Evolutionary conservation across 1,284 basidiomycete species (phyloP), one percentile per base, ranked within the genome.

Genomic region (Tilletiopsis washingtonensis): DNA sequence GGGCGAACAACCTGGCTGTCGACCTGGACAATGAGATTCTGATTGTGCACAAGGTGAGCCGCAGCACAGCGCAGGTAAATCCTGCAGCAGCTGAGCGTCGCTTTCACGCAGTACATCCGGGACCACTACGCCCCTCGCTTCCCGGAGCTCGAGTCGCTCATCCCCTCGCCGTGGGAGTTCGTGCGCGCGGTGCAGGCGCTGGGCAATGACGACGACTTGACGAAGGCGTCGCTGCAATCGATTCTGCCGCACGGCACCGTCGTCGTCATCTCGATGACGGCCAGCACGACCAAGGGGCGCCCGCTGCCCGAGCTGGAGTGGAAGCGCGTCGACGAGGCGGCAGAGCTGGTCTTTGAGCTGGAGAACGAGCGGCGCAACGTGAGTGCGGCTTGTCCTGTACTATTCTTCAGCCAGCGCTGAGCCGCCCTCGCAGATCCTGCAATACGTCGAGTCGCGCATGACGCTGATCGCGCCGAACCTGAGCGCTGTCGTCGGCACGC

Each of bases 401-500:
- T n/a, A n/a, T n/a, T n/a, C n/a, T n/a, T n/a, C n/a, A n/a, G n/a
- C 38, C n/a, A 9, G 25, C 3, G 23, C 17, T 5, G 19, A 25
- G n/a, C n/a, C n/a, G n/a, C n/a, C n/a, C n/a, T n/a, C n/a, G n/a
- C n/a, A 89, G 82, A 98, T 98, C 64, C 91, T 98, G 76, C 84
- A 87, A 78, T 98, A 97, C 79, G 94, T 99, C 74, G 93, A 94
- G 78, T 94, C 90, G 69, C 83, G 94, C 75, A 98, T 99, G 88
- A 88, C 88, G 76, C 83, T 91, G 47, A 85, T 99, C 66, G 91
- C 93, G 55, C 94, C 94, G 60, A 99, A 99, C 75, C 82, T 99
- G 71, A 93, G 89, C 65, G 86, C 88, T 71, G 93, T 99, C 74
- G 88, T 98, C 74, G 93, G 94, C 71, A 96, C 93, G 48, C 88